Conservation (phyloP, 2,329 filamentous ascomycete species). For the Ophiostoma fasciatum region DNA sequence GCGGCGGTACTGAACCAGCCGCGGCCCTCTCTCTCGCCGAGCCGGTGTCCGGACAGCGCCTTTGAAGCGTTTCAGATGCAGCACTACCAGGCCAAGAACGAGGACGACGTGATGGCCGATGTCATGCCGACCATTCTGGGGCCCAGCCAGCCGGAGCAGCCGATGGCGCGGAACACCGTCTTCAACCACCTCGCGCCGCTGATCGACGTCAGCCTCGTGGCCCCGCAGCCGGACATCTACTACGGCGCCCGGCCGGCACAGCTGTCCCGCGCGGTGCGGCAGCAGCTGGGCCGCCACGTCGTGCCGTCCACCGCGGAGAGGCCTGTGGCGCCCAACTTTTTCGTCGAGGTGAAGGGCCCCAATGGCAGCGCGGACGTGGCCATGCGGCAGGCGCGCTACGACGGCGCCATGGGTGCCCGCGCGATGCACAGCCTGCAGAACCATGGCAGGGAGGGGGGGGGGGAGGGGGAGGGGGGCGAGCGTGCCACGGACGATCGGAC, state of each 20-base stretch:
- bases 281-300: constrained; percentile 15
- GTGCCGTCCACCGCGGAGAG: constrained; percentile 19
- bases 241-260: constrained; percentile 17
- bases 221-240: constrained; percentile 19
- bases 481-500: constrained; percentile 23
- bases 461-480: too few species aligned
- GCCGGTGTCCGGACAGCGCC: constrained; percentile 17
- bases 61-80: constrained; percentile 17
- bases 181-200: constrained; percentile 23
- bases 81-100: constrained; percentile 18
- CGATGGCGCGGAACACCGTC: constrained; percentile 14
- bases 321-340: constrained; percentile 26
- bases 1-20: constrained; percentile 14
- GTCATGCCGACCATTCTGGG: constrained; percentile 20
- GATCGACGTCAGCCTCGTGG: constrained; percentile 17
- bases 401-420: constrained; percentile 23
- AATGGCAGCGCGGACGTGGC: constrained; percentile 17
- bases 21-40: constrained; percentile 22
- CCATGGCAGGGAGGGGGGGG: constrained; percentile 17
- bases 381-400: constrained; percentile 20
- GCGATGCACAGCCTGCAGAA: constrained; percentile 23
- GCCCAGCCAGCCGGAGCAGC: constrained; percentile 12
- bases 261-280: constrained; percentile 13
- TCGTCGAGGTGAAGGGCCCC: constrained; percentile 24
- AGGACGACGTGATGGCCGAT: constrained; percentile 19